Evolutionary conservation across 352 stramenopile species (phyloP), one percentile per base, ranked within the genome.

Genomic region (Phytophthora agathidicida): DNA sequence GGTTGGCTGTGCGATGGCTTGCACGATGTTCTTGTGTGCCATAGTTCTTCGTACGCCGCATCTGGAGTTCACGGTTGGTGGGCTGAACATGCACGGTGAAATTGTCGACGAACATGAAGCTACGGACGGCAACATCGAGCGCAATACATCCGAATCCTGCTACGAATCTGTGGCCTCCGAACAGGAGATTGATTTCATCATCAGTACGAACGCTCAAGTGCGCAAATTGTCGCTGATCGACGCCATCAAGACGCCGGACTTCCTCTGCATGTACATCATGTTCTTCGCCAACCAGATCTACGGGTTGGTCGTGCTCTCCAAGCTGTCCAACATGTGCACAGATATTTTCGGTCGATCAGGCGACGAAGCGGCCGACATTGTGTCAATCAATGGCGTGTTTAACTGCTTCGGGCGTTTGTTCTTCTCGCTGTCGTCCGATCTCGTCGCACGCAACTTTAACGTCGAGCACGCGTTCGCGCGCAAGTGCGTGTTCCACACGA

Each of bases 261-360:
- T 84, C 46, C 38, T 83, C 28, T 86, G 80, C 61, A 78, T 89
- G 66, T 89, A 88, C 59, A 47, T 88, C 27, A 86, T 88, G 77
- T 83, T 88, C 62, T 85, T 84, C 31, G 73, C 65, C 19, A 86
- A 85, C 47, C 78, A 86, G 49, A 65, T 86, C 32, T 89, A 84
- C 41, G 80, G 77, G 0, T 53, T 89, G 8, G 75, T 89, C 20
- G 77, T 87, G 47, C 71, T 89, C 14, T 89, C 80, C 35, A 83
- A 85, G 57, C 68, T 89, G 4, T 85, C 77, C 22, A 73, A 51
- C 49, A 89, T 89, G 77, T 82, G 71, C 42, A 68, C 73, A 2
- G 72, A 81, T 20, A 68, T 89, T 11, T 89, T 89, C 30, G 62
- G 59, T 16, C 65, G 71, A 38, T 75, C 69, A 1, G 47, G 62